Base-by-base conservation (phyloP, 805 yeast genomes). In the Zygosaccharomyces pseudorouxii region DNA sequence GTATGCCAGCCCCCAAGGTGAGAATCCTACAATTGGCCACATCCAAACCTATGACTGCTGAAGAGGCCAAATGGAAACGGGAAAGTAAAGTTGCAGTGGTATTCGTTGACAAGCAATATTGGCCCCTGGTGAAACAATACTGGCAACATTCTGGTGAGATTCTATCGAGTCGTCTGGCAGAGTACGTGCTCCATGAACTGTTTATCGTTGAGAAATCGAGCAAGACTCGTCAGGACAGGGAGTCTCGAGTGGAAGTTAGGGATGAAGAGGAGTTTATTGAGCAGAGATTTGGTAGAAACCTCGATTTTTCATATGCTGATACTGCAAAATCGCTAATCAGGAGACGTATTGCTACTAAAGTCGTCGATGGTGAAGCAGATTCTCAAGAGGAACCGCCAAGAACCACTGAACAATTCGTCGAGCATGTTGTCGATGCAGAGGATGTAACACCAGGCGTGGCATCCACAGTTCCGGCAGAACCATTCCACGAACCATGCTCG, bases 61-160 rank as follows among this genome's bases (percentile, higher is more conserved):
- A 77, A 38, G 93, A 86, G 54, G 75, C 70, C 47, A 74, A 81
- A 1, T 75, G 75, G 52, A 75, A 80, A 50, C 71, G 81, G 23
- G 90, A 83, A 57, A 79, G 89, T 11, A 78, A 78, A 36, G 78
- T 92, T 47, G 84, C 90, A 0, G 85, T 81, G 18, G 88, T 89
- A n/a, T 82, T 93, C 52, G 86, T 85, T 59, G 87, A 87, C 1
- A 65, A 72, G 1, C 71, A 73, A 3, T 81, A 76, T 50, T 81
- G 74, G 53, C 65, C 79, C 1, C 65, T 86, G 3, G 90, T 93
- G 35, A 89, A 88, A 63, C 81, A 81, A 58, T 93, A 88, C 69
- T 93, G 99, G 99, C 97, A 92, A 65, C 97, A 90, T 61, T 74
- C 96, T 0, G 99, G 99, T 23, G 97, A 92, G 67, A 96, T 97